phyloP scores from a whole-genome alignment of 208 protist genomes.

The Crithidia brevicula region DNA sequence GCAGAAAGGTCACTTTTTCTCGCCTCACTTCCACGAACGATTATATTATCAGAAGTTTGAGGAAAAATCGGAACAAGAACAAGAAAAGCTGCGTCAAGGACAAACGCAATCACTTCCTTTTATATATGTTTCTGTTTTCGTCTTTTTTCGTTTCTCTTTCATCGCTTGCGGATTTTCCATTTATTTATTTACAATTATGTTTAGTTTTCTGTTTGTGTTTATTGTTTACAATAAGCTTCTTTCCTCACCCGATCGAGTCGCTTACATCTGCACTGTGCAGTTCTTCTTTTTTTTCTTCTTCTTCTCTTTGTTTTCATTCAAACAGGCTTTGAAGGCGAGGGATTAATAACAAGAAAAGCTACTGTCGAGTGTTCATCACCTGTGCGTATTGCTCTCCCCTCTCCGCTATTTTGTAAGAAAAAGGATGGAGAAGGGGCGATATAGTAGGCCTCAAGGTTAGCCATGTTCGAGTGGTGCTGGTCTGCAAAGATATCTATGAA shows the following conservation, averaged over 20 bases:
- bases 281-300: not conserved
- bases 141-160: constrained; percentile 6
- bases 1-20: too few relatives aligned
- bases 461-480: constrained; percentile 3
- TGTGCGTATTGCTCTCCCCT: too few relatives aligned
- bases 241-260: not conserved
- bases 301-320: not conserved
- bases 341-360: not conserved
- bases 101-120: not conserved
- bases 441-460: constrained; percentile 1
- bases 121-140: not conserved
- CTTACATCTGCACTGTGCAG: not conserved
- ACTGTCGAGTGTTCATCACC: not conserved
- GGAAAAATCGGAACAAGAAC: too few relatives aligned
- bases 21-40: too few relatives aligned
- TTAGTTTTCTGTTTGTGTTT: not conserved
- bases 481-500: constrained; percentile 1
- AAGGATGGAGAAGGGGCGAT: too few relatives aligned
- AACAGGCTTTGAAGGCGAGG: not conserved
- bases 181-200: constrained; percentile 6
- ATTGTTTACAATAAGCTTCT: not conserved
- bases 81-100: too few relatives aligned
- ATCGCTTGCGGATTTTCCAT: not conserved
- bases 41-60: too few relatives aligned
- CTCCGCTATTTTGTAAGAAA: too few relatives aligned